Conservation (phyloP, 495 filamentous ascomycete genomes). For the Neurospora sp. region DNA sequence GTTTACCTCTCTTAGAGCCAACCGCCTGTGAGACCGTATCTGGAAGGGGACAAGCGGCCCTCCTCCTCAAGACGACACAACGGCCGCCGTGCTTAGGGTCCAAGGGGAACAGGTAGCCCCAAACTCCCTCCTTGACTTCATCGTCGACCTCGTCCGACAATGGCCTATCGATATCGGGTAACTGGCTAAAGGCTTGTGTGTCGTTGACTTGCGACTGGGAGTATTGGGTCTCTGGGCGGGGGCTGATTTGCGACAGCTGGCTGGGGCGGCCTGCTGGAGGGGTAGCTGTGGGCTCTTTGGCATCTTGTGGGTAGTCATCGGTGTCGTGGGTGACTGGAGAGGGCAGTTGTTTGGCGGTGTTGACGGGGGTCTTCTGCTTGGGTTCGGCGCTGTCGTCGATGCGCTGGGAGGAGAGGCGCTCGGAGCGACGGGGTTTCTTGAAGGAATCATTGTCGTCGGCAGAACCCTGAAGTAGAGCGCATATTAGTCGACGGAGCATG, state of each 20-base stretch:
- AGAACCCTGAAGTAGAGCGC: conserved; percentile 29
- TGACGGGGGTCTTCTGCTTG: conserved; percentile 47
- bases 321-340: conserved; percentile 65
- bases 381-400: conserved; percentile 23
- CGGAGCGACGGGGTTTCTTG: conserved; percentile 60
- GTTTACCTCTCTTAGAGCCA: conserved; percentile 19
- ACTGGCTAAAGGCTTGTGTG: conserved; percentile 64
- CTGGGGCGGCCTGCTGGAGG: conserved; percentile 54
- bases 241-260: conserved; percentile 37
- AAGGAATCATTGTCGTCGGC: conserved; percentile 33
- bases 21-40: conserved; percentile 21
- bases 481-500: conserved; percentile 22
- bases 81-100: conserved; percentile 55
- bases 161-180: conserved; percentile 51
- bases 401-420: conserved; percentile 42
- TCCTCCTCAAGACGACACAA: conserved; percentile 60
- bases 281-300: conserved; percentile 63
- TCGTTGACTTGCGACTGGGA: conserved; percentile 40
- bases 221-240: conserved; percentile 23
- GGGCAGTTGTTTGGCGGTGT: conserved; percentile 60
- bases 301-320: conserved; percentile 43
- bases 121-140: conserved; percentile 81
- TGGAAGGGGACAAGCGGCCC: conserved; percentile 51
- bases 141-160: conserved; percentile 76
- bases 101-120: conserved; percentile 87